Base-by-base conservation (phyloP, 208 protist genomes). In the Wallacemonas sp. region DNA sequence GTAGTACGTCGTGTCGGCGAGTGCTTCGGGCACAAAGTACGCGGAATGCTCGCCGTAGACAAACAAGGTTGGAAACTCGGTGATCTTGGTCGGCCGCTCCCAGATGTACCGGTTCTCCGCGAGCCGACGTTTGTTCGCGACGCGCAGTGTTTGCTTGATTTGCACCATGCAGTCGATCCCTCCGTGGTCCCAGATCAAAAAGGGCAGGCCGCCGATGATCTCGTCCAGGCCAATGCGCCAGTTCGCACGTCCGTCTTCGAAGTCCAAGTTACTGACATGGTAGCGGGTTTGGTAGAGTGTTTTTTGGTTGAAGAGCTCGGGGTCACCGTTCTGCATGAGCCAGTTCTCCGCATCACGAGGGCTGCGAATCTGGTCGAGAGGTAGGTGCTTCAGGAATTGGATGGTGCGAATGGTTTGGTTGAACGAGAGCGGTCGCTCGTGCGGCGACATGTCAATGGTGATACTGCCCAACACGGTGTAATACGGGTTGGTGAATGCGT, bases 161-260 rank as follows among this genome's bases (percentile, higher is more conserved):
- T 63, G 53, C 33, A 48, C n/a, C 37, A 68, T 61, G 33, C 24
- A 74, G 45, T 32, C 68, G 8, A 48, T 62, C 39, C 62, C 57
- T 39, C 71, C 79, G 41, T 82, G 65, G 33, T 70, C 58, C 41
- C 71, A 73, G 21, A 79, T 46, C 26, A 81, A 66, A 2, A 66
- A 45, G 34, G 66, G 60, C 24, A 76, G 54, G 4, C 75, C 63
- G 19, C 55, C 34, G 39, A 82, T 71, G 60, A 79, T 85, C 27
- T 78, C 71, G 1, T 69, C 36, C 24, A 79, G 67, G 9, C 74
- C 74, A 15, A 79, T 74, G 38, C 50, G 75, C 79, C 79, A 85
- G 19, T 22, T 27, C 27, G 72, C 69, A 1, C 60, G 22, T 17
- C 13, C 30, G 33, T 58, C 27, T 19, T 53, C 13, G 37, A 73